These are phyloP conservation scores for Calocera viscosa DNA, from an alignment of 768 basidiomycete genomes.

Conservation along the genomic window DNA sequence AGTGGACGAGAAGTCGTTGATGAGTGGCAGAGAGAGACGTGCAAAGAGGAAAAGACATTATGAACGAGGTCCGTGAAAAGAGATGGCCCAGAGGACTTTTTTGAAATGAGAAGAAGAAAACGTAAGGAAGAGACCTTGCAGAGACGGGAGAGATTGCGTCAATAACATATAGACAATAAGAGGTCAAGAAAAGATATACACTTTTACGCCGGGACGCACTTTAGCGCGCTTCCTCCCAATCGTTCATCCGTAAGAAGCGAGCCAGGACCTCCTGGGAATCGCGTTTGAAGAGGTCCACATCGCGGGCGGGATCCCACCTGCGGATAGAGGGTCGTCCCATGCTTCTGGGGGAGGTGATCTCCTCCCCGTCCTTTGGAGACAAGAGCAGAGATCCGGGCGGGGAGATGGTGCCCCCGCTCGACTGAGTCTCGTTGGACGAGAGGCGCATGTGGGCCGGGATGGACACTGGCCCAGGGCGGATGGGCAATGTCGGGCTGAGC, in stretches of 20 bases:
- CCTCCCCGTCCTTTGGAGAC: not conserved
- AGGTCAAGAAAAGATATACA: not conserved
- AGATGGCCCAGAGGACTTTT: not conserved
- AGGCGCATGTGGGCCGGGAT: slow-evolving; percentile 1
- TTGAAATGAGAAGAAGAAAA: not conserved
- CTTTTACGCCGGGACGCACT: not conserved
- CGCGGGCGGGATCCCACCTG: slow-evolving; percentile 77
- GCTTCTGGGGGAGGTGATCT: not conserved
- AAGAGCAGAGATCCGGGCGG: not conserved
- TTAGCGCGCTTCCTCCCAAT: slow-evolving; percentile 36
- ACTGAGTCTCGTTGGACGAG: slow-evolving; percentile 1
- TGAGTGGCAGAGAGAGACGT: slow-evolving; percentile 5
- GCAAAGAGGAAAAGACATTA: slow-evolving; percentile 4
- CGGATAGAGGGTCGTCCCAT: slow-evolving; percentile 32
- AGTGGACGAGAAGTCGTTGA: not conserved
- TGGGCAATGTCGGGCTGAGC: not conserved
- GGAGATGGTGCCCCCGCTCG: not conserved
- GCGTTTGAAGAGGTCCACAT: slow-evolving; percentile 73
- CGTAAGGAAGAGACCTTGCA: not conserved
- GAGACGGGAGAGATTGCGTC: slow-evolving; percentile 20
- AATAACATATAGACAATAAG: not conserved
- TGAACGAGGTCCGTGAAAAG: slow-evolving; percentile 3
- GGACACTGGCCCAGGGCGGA: not conserved
- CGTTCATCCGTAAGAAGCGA: slow-evolving; percentile 66
- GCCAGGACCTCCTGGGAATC: slow-evolving; percentile 80